Evolutionary conservation across 164 flowering plant genomes (phyloP), one percentile per base, ranked within the genome.

Genomic region (Aristolochia californica): DNA sequence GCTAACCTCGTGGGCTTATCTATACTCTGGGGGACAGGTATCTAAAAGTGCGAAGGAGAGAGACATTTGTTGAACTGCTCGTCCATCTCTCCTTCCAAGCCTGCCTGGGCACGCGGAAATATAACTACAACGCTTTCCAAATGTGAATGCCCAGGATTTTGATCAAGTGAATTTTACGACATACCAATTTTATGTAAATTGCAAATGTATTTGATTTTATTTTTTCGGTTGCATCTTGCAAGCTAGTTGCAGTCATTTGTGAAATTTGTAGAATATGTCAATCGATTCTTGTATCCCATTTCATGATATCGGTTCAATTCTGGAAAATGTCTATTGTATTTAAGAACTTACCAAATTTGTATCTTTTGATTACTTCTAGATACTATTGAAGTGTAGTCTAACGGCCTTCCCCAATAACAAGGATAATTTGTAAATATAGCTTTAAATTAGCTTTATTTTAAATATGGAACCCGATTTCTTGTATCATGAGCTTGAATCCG

Each of bases 1-100:
- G 66, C 66, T 62, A 47, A 66, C 80, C 80, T 80, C 82, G 74
- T 77, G 74, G 78, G 67, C 65, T 79, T 77, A 73, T 78, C 75
- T 14, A 66, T 75, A 62, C 83, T 68, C 66, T 78, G 88, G 79
- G 61, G 80, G 77, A 74, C 77, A 75, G 85, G 81, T 75, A 68
- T 72, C 50, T 62, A 81, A 80, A 70, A 71, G 74, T 54, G 77
- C 79, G 58, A 80, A 83, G 81, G 82, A 73, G 73, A 74, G 74
- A 71, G 49, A 43, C 25, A 24, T 38, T 21, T 12, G 22, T 43
- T 51, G 11, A 47, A 54, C 58, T 61, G 73, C 72, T 62, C 70
- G 52, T 63, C 62, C 62, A 55, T 21, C 14, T 43, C 63, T 63
- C 50, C 61, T 57, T 62, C 49, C 48, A 16, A 54, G 58, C 65